Evolutionary conservation across 495 filamentous ascomycete species (phyloP).

Genomic region (Pyrenula aspistea): DNA sequence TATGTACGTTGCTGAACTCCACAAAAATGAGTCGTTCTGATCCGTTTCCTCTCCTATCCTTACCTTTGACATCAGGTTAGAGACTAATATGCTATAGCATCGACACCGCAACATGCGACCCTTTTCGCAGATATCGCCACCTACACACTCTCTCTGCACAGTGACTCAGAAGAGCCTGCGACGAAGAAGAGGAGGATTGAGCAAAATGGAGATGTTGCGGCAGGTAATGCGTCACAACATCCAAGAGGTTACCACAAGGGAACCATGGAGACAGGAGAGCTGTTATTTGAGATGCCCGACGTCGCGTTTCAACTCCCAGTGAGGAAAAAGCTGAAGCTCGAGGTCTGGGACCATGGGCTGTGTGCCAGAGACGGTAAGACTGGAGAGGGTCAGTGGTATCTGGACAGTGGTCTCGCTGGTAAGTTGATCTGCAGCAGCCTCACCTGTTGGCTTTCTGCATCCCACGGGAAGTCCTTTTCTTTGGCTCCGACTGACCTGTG

Average conservation of each 20-base stretch:
- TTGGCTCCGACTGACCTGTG: neutral
- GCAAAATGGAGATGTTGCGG: conserved; percentile 31
- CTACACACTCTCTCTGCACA: conserved; percentile 23
- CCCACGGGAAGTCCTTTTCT: neutral
- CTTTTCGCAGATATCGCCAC: conserved; percentile 37
- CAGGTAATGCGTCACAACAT: conserved; percentile 26
- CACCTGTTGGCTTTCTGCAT: neutral
- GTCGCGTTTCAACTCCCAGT: conserved; percentile 70
- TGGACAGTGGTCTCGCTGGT: neutral
- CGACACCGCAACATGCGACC: conserved; percentile 25
- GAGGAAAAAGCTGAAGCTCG: conserved; percentile 82
- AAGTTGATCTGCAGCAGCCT: neutral
- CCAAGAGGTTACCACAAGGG: neutral
- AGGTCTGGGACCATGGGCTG: conserved; percentile 27
- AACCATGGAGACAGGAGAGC: neutral
- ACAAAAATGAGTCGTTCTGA: too few species aligned
- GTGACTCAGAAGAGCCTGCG: conserved; percentile 17
- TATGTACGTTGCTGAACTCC: conserved; percentile 21
- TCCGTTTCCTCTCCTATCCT: too few species aligned
- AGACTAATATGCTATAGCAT: conserved; percentile 13
- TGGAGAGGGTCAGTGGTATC: conserved; percentile 22
- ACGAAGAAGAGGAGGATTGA: conserved; percentile 43
- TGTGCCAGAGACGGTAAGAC: conserved; percentile 7
- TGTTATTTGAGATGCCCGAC: conserved; percentile 49
- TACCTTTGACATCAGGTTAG: too few species aligned